Evolutionary conservation across 1,139 yeast genomes (phyloP).

Genomic region (Blastobotrys proliferans): DNA sequence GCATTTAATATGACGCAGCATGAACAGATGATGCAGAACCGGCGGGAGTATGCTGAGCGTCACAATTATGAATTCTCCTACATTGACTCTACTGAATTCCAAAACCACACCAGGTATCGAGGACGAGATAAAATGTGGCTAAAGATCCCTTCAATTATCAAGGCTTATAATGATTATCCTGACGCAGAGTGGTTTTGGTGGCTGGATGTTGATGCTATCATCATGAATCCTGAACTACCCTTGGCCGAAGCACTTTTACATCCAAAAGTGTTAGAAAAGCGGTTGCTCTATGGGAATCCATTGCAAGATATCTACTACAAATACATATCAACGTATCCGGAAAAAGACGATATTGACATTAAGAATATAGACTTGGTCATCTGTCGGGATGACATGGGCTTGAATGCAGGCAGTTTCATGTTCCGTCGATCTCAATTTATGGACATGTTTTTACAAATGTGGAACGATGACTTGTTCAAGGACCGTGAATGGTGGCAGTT

Average conservation of each 20-base stretch:
- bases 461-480: slow-evolving; percentile 11
- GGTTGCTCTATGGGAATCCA: slow-evolving; percentile 26
- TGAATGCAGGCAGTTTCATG: slow-evolving; percentile 38
- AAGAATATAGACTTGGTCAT: slow-evolving; percentile 25
- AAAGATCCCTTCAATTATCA: slow-evolving; percentile 32
- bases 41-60: slow-evolving; percentile 32
- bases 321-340: slow-evolving; percentile 18
- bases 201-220: slow-evolving; percentile 33
- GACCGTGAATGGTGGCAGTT: slow-evolving; percentile 5
- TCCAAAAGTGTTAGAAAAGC: slow-evolving; percentile 27
- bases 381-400: slow-evolving; percentile 30
- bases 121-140: slow-evolving; percentile 29
- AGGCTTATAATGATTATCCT: slow-evolving; percentile 29
- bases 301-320: slow-evolving; percentile 21
- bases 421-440: slow-evolving; percentile 29
- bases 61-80: slow-evolving; percentile 33
- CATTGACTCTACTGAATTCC: slow-evolving; percentile 25
- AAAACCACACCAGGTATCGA: slow-evolving; percentile 13
- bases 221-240: slow-evolving; percentile 30
- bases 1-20: slow-evolving; percentile 23
- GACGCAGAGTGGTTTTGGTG: slow-evolving; percentile 37
- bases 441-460: slow-evolving; percentile 19
- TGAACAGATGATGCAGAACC: slow-evolving; percentile 27
- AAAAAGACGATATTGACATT: slow-evolving; percentile 19
- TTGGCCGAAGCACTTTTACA: slow-evolving; percentile 31